phyloP scores from a whole-genome alignment of 2,329 filamentous ascomycete genomes.

The Leptographium lundbergii region DNA sequence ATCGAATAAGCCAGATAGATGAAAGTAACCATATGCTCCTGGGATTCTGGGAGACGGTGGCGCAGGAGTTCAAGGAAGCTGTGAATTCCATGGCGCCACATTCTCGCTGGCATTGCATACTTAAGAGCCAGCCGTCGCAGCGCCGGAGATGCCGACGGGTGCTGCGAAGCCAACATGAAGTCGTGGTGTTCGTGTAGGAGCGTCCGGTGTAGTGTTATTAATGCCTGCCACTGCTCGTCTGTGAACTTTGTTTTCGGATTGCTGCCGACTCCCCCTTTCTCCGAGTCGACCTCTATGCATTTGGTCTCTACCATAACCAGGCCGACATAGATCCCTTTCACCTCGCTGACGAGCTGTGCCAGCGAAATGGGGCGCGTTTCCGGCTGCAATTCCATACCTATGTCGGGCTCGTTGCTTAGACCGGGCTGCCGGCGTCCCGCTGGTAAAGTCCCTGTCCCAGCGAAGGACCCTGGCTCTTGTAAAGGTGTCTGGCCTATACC shows the following conservation, averaged over 20 bases:
- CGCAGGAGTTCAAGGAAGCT: constrained; percentile 67
- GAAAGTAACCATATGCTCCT: constrained; percentile 85
- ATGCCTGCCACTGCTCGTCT: constrained; percentile 67
- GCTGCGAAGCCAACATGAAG: constrained; percentile 77
- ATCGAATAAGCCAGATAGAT: constrained; percentile 84
- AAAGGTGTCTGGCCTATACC: no score
- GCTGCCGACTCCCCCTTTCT: constrained; percentile 28
- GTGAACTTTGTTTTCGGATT: constrained; percentile 32
- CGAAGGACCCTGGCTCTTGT: no score
- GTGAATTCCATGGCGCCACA: constrained; percentile 93
- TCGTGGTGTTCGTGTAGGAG: constrained; percentile 74
- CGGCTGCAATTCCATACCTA: constrained; percentile 30
- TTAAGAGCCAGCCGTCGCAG: constrained; percentile 60
- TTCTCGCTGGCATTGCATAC: constrained; percentile 81
- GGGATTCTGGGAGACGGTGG: constrained; percentile 58
- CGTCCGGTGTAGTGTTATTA: constrained; percentile 72
- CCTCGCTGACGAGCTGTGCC: constrained; percentile 67
- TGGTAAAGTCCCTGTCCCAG: no score
- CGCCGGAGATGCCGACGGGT: constrained; percentile 61
- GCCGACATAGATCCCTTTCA: constrained; percentile 73
- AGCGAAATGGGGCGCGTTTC: constrained; percentile 59
- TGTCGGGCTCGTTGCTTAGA: neutral
- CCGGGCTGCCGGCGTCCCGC: no score
- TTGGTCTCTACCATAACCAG: constrained; percentile 79
- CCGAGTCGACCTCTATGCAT: constrained; percentile 70